Evolutionary conservation across 1,284 basidiomycete species (phyloP), one percentile per base, ranked within the genome.

Genomic region (Trichosporon asahii): DNA sequence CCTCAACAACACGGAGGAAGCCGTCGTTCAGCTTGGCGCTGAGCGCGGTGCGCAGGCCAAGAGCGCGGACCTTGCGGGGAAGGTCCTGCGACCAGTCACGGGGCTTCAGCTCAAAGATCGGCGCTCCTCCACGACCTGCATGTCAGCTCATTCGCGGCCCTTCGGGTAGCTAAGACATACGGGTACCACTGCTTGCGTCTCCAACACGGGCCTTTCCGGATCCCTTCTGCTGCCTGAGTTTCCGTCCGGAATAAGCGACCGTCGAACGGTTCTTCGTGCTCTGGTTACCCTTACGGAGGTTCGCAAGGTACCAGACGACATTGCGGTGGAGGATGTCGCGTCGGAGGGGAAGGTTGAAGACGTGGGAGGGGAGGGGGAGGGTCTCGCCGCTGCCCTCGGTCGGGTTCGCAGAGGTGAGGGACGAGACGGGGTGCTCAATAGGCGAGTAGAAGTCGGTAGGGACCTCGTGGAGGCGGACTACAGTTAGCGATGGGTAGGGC

Each of bases 261-360:
- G 98, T 94, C 31, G 88, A 89, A 68, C 97, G 90, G 44, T 91
- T 94, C 85, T 98, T 98, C 31, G 95, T 98, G 11, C 72, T 75
- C 73, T 79, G 79, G 23, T 78, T 79, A 4, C 82, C 83, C 76
- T 93, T 90, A 37, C 96, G 91, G 55, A 95, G 87, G 7, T 89
- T 88, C 76, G 97, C 93, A 33, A 92, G 90, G 82, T 97, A 89
- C 80, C 97, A 94, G 9, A 93, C 89, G 49, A 95, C 91, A 77
- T 95, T 96, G 68, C 94, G 88, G 83, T 99, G 96, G 11, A 99
- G 89, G 72, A 99, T 92, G 80, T 98, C 95, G 23, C 90, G 88
- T 66, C 96, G 91, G 57, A 96, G 89, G 35, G 92, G 91, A 73
- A 93, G 90, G 75, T 88, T 87, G 83, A 99, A 99, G 29, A 99